phyloP scores from a whole-genome alignment of 2,329 filamentous ascomycete species.

The Diaporthe destruens region DNA sequence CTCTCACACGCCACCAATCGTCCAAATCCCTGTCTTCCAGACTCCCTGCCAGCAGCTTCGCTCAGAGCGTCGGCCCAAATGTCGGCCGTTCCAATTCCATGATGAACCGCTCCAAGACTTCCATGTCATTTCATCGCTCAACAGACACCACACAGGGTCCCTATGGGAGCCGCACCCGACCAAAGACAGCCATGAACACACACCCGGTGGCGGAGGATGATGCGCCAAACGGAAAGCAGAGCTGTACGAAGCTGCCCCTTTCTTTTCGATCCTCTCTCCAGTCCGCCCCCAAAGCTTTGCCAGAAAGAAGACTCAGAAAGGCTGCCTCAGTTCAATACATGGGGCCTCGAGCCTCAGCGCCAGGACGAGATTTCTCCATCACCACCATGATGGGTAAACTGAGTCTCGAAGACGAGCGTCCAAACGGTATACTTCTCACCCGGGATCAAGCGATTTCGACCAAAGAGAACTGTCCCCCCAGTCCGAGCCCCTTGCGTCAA shows the following conservation, averaged over 20 bases:
- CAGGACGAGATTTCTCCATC: slow-evolving; percentile 52
- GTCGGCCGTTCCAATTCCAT: slow-evolving; percentile 58
- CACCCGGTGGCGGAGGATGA: slow-evolving; percentile 48
- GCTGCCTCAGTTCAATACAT: slow-evolving; percentile 47
- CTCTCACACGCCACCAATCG: slow-evolving; percentile 55
- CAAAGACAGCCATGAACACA: slow-evolving; percentile 54
- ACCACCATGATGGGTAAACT: slow-evolving; percentile 52
- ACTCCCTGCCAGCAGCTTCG: slow-evolving; percentile 62
- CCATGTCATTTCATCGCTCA: slow-evolving; percentile 61
- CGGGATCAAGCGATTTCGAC: slow-evolving; percentile 63
- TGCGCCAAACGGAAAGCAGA: slow-evolving; percentile 47
- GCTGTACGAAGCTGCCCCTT: slow-evolving; percentile 54
- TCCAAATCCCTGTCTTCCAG: slow-evolving; percentile 56
- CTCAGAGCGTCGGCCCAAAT: slow-evolving; percentile 68
- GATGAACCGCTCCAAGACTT: slow-evolving; percentile 63
- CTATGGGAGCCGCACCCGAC: slow-evolving; percentile 54
- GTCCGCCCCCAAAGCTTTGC: slow-evolving; percentile 40
- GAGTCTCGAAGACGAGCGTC: slow-evolving; percentile 53
- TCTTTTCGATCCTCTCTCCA: slow-evolving; percentile 40
- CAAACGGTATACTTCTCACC: slow-evolving; percentile 40
- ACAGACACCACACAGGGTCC: slow-evolving; percentile 59
- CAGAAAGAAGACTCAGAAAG: slow-evolving; percentile 46
- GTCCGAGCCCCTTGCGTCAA: slow-evolving; percentile 40
- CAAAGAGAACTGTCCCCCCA: slow-evolving; percentile 45
- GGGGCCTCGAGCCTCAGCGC: slow-evolving; percentile 35